These are phyloP conservation scores for Arthroderma sp. DNA, from an alignment of 2,329 filamentous ascomycete genomes.

Conservation along the genomic window DNA sequence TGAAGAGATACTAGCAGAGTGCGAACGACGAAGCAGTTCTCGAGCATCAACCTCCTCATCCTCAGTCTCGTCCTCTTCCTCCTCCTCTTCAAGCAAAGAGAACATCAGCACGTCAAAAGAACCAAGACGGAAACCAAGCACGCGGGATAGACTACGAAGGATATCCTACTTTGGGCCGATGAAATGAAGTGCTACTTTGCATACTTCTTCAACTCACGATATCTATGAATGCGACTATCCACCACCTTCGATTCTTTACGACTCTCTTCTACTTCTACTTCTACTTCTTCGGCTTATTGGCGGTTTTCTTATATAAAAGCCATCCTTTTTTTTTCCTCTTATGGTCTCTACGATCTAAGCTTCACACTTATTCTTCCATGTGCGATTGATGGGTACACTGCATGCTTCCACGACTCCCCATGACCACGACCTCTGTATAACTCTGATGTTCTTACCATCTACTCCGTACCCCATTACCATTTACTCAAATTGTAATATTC, in stretches of 20 bases:
- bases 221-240: not conserved
- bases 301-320: not conserved
- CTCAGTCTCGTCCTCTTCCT: not conserved
- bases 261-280: not conserved
- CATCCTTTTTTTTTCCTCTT: not conserved
- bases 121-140: not conserved
- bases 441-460: not conserved
- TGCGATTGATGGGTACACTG: not conserved
- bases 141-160: not conserved
- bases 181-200: not conserved
- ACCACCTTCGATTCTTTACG: not conserved
- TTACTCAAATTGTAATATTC: not conserved
- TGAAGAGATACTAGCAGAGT: conserved; percentile 14
- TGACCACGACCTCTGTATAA: not conserved
- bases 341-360: not conserved
- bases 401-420: not conserved
- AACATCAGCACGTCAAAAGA: not conserved
- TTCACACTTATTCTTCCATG: not conserved
- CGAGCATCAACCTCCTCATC: conserved; percentile 3
- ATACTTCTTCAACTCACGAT: not conserved
- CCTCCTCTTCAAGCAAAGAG: conserved; percentile 2
- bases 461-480: not conserved
- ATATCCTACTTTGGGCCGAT: not conserved
- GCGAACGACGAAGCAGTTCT: conserved; percentile 4
- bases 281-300: not conserved